phyloP scores from a whole-genome alignment of 805 yeast species.

The Zygosaccharomyces bisporus region DNA sequence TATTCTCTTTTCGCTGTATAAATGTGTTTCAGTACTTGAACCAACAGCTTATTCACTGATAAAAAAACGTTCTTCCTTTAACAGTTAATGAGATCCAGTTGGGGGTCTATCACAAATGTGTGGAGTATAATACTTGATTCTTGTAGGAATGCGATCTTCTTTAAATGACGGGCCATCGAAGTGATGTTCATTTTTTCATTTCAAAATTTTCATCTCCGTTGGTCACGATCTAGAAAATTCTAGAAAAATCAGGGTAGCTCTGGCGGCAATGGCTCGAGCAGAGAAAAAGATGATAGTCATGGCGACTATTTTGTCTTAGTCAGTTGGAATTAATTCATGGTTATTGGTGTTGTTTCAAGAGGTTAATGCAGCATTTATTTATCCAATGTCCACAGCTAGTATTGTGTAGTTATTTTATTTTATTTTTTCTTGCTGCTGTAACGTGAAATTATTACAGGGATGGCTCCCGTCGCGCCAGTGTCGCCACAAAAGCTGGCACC shows the following conservation, averaged over 20 bases:
- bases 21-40: not conserved
- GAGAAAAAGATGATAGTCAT: not conserved
- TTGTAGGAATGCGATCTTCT: too few species aligned
- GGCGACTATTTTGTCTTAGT: too few species aligned
- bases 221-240: slow-evolving; percentile 1
- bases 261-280: not conserved
- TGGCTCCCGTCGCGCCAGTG: too few species aligned
- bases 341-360: too few species aligned
- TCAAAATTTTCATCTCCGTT: slow-evolving; percentile 4
- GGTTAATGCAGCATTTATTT: too few species aligned
- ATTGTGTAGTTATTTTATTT: too few species aligned
- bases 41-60: not conserved
- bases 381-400: too few species aligned
- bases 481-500: too few species aligned
- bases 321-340: too few species aligned
- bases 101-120: not conserved
- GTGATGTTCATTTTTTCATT: not conserved
- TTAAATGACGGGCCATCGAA: slow-evolving; percentile 1
- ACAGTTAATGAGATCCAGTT: not conserved
- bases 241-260: not conserved
- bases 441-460: too few species aligned
- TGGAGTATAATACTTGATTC: not conserved
- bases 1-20: slow-evolving; percentile 16
- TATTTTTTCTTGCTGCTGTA: too few species aligned
- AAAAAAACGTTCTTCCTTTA: not conserved